A percentile compares a stretch with the other conserved stretches of the same genome.
These are phyloP conservation scores for Candida albicans DNA, from an alignment of 1,139 yeast species.

Conservation along the genomic window DNA sequence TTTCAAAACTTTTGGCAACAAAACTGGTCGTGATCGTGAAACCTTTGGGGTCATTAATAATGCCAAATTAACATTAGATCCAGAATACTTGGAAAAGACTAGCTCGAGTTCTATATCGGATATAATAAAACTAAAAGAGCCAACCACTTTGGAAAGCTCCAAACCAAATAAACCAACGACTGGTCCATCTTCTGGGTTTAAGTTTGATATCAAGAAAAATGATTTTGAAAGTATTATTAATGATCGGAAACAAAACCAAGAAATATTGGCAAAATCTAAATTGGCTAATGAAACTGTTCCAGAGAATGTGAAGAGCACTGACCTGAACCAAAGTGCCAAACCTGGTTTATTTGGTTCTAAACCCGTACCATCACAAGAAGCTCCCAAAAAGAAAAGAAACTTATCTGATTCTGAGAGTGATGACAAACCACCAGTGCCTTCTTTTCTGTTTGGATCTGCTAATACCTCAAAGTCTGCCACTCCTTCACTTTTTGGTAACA, in stretches of 20 bases:
- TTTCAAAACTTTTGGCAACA: slow-evolving; percentile 15
- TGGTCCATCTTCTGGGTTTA: slow-evolving; percentile 40
- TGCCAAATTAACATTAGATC: slow-evolving; percentile 25
- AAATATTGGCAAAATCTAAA: slow-evolving; percentile 1
- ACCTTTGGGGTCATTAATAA: slow-evolving; percentile 17
- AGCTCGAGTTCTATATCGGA: slow-evolving; percentile 29
- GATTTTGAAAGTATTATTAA: slow-evolving; percentile 26
- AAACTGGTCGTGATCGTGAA: slow-evolving; percentile 9
- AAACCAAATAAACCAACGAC: slow-evolving; percentile 11
- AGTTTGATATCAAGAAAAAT: slow-evolving; percentile 31
- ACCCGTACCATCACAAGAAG: neutral
- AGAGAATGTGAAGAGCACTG: neutral
- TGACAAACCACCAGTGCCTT: neutral
- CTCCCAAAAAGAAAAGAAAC: neutral
- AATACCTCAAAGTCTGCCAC: too few relatives aligned
- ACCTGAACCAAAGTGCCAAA: too few relatives aligned
- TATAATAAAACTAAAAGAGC: slow-evolving; percentile 32
- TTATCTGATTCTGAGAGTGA: neutral
- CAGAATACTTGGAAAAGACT: slow-evolving; percentile 26
- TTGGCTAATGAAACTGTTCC: neutral
- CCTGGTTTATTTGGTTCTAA: neutral
- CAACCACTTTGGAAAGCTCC: slow-evolving; percentile 3
- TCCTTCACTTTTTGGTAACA: too few relatives aligned
- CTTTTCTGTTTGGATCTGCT: neutral
- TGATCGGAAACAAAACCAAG: slow-evolving; percentile 19